phyloP scores from a whole-genome alignment of 257 asterid genomes.

The Leptodermis oblonga region DNA sequence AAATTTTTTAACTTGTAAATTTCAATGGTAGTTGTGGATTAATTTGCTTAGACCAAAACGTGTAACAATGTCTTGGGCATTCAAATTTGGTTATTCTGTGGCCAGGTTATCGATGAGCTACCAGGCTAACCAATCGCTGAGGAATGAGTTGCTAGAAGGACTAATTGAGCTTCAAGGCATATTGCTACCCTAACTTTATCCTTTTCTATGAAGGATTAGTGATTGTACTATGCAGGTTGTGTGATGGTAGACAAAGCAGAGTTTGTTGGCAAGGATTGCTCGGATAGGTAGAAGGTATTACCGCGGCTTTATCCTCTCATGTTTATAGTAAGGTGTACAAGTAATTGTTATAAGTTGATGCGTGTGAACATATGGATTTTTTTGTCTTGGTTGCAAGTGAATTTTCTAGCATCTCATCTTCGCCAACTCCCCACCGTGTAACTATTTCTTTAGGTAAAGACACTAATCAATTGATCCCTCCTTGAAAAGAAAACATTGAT shows the following conservation, averaged over 20 bases:
- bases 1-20: not conserved
- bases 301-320: not conserved
- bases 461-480: too few species aligned
- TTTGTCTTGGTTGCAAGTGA: not conserved
- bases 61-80: not conserved
- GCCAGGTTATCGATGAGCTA: not conserved
- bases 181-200: not conserved
- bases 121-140: not conserved
- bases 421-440: not conserved
- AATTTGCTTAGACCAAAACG: not conserved
- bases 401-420: not conserved
- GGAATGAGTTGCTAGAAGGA: not conserved
- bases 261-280: not conserved
- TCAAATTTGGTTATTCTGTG: not conserved
- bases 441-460: too few species aligned
- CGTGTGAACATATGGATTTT: not conserved
- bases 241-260: not conserved
- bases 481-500: too few species aligned
- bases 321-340: not conserved
- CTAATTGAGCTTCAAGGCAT: not conserved
- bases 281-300: not conserved
- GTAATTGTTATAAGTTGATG: conserved; percentile 2
- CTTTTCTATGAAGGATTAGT: not conserved
- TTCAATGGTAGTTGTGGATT: not conserved
- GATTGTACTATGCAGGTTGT: not conserved